Evolutionary conservation across 2,329 filamentous ascomycete genomes (phyloP), one percentile per base, ranked within the genome.

Genomic region (Paramyrothecium sp.): DNA sequence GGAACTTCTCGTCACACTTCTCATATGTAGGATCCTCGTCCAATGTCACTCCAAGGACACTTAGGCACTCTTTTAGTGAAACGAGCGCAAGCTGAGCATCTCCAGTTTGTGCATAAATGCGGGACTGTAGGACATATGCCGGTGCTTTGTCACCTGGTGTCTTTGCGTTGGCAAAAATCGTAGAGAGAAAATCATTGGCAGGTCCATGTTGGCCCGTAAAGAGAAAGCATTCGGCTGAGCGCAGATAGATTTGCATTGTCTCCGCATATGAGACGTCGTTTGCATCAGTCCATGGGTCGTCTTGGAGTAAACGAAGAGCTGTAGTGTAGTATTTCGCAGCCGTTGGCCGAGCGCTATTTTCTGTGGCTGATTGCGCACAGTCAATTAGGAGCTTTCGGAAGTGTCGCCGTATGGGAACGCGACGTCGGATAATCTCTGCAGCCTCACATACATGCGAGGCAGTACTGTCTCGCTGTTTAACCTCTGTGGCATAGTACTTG

Each of bases 181-280:
- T 84, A 21, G 84, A 74, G 13, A 97, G 81, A n/a, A 94, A 75
- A 26, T 80, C 77, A 47, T 88, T 82, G 21, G 91, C 90, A 54
- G 88, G 82, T 2, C 82, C 77, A 58, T 88, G 85, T 61, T 92
- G 85, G 4, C 87, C 87, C 78, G 93, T 89, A 66, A 90, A 92
- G 67, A 92, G 86, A 64, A 91, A 89, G 69, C 91, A 92, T 70
- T 97, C 92, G 3, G 92, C 90, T 4, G 91, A 86, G 54, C 90
- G 86, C 4, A 92, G 86, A 69, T 91, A 88, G 2, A 96, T 79
- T 60, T 89, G 87, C 60, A 96, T 80, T 0, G 92, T 96, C 74
- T 98, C 94, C 12, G 92, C 87, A 65, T 97, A 97, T 50, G 86
- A 89, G 1, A 90, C 88, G 69, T 97, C 94, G 5, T 84, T 81